Evolutionary conservation across 2,329 filamentous ascomycete species (phyloP), one percentile per base, ranked within the genome.

Genomic region (Colletotrichum sp.): DNA sequence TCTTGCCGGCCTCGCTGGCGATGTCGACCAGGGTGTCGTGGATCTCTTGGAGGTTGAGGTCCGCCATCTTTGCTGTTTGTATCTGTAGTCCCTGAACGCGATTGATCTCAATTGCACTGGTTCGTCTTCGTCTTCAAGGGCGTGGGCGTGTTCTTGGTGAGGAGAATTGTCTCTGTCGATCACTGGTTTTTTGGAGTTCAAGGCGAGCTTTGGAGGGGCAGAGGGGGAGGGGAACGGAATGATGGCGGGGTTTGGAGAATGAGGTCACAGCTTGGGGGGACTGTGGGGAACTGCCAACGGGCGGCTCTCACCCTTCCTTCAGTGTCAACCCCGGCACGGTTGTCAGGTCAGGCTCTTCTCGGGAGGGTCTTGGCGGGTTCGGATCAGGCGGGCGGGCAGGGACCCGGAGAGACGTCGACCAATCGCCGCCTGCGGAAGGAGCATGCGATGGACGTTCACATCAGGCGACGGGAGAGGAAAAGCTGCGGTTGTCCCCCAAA

Each of bases 1-100:
- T 93, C 72, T 85, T 83, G 78, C 92, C 92, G n/a, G 92, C 92
- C 83, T 91, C 89, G 77, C 90, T 89, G 81, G 92, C 92, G 72
- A 93, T 85, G 67, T 85, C 82, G 79, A 93, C 84, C 78, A 94
- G 86, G 67, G 89, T 89, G 83, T 93, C 90, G 79, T 91, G 92
- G 77, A 94, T 88, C 68, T 90, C 88, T 81, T 92, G 87, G 68
- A 93, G 86, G 80, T 94, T 88, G 78, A 93, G 84, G 69, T 88
- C 86, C 16, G 88, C 84, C 91, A 92, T 93, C 39, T 72, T 83
- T 63, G 49, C 28, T 30, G 39, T 32, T 64, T 15, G 0, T 64
- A 24, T 44, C 34, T 39, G 24, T n/a, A 44, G 59, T 36, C 13
- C 59, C 39, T 49, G 6, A 62, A 62, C 32, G 3, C 30, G 16